These are phyloP conservation scores for Tylopilus rubrobrunneus DNA, from an alignment of 768 basidiomycete species.

Conservation along the genomic window DNA sequence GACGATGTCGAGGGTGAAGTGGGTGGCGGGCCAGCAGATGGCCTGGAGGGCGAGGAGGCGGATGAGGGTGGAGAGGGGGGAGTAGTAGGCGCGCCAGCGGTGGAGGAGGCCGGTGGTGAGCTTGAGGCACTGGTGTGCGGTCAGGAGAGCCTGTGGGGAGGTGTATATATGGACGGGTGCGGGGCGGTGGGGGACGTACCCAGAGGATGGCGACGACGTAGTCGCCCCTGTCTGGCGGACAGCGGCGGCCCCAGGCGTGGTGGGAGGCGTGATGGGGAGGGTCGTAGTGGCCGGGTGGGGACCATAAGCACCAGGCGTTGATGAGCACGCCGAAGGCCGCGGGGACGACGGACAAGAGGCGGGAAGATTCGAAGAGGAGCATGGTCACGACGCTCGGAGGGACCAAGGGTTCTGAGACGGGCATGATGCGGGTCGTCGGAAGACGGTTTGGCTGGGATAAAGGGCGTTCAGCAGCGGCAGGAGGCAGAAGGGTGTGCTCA, in stretches of 20 bases:
- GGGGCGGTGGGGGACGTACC: constrained; percentile 44
- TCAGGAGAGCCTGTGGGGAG: constrained; percentile 60
- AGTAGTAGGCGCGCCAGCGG: constrained; percentile 90
- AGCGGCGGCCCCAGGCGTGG: constrained; percentile 27
- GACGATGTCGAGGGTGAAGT: constrained; percentile 74
- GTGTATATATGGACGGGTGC: neutral
- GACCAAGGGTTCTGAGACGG: constrained; percentile 46
- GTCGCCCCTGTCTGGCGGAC: constrained; percentile 54
- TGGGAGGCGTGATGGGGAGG: neutral
- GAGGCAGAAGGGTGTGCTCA: constrained; percentile 32
- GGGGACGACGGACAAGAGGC: constrained; percentile 69
- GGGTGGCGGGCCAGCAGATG: constrained; percentile 95
- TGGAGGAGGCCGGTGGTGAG: constrained; percentile 86
- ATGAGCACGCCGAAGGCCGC: constrained; percentile 62
- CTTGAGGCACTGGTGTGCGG: constrained; percentile 84
- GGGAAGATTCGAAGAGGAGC: constrained; percentile 65
- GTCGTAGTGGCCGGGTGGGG: constrained; percentile 36
- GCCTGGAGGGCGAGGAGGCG: constrained; percentile 90
- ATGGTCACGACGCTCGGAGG: constrained; percentile 50
- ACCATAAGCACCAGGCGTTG: constrained; percentile 53
- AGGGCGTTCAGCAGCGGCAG: constrained; percentile 1
- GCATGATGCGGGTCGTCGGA: constrained; percentile 63
- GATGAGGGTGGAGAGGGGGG: constrained; percentile 82
- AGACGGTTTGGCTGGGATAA: constrained; percentile 53
- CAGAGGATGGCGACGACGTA: constrained; percentile 67